These are phyloP conservation scores for Wickerhamomyces rabaulensis DNA, from an alignment of 805 yeast genomes.

Conservation along the genomic window DNA sequence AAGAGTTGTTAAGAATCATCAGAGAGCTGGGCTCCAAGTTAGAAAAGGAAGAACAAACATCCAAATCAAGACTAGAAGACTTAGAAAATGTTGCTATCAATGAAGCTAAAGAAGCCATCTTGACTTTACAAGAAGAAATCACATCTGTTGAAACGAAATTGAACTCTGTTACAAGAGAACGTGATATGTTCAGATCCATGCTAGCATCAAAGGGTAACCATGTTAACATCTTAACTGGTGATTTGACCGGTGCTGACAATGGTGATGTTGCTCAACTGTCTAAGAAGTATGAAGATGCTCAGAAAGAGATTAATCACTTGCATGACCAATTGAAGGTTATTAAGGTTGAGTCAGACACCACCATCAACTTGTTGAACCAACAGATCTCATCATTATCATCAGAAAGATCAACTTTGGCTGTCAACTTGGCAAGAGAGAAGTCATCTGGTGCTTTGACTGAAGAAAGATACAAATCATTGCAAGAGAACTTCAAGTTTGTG, in stretches of 20 bases:
- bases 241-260: slow-evolving; percentile 3
- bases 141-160: slow-evolving; percentile 45
- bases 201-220: slow-evolving; percentile 16
- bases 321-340: slow-evolving; percentile 23
- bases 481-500: slow-evolving; percentile 34
- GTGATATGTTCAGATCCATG: slow-evolving; percentile 55
- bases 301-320: slow-evolving; percentile 9
- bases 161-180: slow-evolving; percentile 53
- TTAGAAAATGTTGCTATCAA: slow-evolving; percentile 44
- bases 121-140: slow-evolving; percentile 56
- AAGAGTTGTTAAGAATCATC: slow-evolving; percentile 61
- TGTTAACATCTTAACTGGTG: slow-evolving; percentile 15
- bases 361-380: slow-evolving; percentile 43
- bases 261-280: slow-evolving; percentile 6
- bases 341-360: slow-evolving; percentile 35
- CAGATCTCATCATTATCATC: slow-evolving; percentile 35
- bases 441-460: slow-evolving; percentile 49
- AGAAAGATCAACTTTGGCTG: slow-evolving; percentile 41
- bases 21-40: slow-evolving; percentile 68
- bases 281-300: slow-evolving; percentile 12
- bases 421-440: slow-evolving; percentile 47
- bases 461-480: slow-evolving; percentile 42
- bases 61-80: slow-evolving; percentile 29
- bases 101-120: slow-evolving; percentile 67
- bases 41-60: slow-evolving; percentile 51